Evolutionary conservation across 2,329 filamentous ascomycete genomes (phyloP).

Genomic region (Diaporthe eres): DNA sequence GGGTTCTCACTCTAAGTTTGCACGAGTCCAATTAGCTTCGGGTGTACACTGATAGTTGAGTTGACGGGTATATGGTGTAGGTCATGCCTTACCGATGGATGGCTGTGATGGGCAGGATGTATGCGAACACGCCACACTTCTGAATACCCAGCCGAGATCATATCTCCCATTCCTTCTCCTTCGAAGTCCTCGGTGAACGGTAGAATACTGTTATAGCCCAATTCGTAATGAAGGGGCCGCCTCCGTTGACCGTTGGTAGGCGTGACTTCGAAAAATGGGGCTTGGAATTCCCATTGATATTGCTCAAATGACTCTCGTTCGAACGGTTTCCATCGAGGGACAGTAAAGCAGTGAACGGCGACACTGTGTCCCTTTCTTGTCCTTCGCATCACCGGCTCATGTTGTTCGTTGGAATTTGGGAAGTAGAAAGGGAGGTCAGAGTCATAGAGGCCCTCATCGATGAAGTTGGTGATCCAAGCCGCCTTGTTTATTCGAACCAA

Average conservation of each 20-base stretch:
- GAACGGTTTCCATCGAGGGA: not conserved
- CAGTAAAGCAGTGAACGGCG: not conserved
- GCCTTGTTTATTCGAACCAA: conserved; percentile 16
- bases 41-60: not conserved
- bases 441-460: conserved; percentile 21
- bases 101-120: conserved; percentile 26
- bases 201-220: conserved; percentile 3
- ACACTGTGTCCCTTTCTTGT: not conserved
- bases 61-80: not conserved
- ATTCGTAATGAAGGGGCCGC: conserved; percentile 14
- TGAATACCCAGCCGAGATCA: conserved; percentile 22
- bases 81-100: not conserved
- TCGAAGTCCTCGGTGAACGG: conserved; percentile 24
- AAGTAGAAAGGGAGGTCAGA: conserved; percentile 28
- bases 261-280: conserved; percentile 15
- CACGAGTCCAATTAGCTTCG: not conserved
- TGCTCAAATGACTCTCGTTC: conserved; percentile 17
- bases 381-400: not conserved
- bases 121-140: conserved; percentile 34
- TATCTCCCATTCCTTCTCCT: not conserved
- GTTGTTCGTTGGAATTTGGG: not conserved
- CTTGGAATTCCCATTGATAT: conserved; percentile 32
- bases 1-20: conserved; percentile 6
- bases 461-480: not conserved
- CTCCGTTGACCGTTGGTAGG: not conserved